Evolutionary conservation across 2,329 filamentous ascomycete genomes (phyloP), one percentile per base, ranked within the genome.

Genomic region (Fusarium tanahbumbuense): DNA sequence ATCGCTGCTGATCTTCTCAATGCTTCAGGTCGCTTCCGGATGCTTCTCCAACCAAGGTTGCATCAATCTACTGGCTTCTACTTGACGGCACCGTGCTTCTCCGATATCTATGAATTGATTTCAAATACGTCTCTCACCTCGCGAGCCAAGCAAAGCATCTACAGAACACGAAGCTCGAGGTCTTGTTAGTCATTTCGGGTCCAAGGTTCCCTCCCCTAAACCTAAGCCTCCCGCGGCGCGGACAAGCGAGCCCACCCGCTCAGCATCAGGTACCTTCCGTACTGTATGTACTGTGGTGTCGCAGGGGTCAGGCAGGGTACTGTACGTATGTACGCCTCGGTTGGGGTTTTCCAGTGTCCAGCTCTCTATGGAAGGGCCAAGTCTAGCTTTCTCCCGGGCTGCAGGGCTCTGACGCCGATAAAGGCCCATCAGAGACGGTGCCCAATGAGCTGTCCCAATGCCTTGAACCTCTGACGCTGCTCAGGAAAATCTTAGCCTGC

Each of bases 381-480:
- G 59, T 60, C 67, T 49, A 70, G 53, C 50, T 70, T 49, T 46
- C 50, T 47, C 34, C 52, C 45, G 46, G 44, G 49, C 60, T 53
- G 46, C 68, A 68, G 64, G 68, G 68, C 56, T 68, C 64, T 55
- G 48, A 61, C 68, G 56, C 68, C 56, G 45, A 65, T 55, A 70
- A 54, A n/a, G 57, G 37, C 37, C 67, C 62, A 67, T 64, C 55
- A 32, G 52, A 32, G 27, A 22, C 41, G 55, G 55, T 56, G 50
- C 68, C 68, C 68, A 71, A 71, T 71, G 54, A 47, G 41, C 40
- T 66, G 53, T 59, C 56, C 44, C 70, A 73, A 75, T 75, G 62
- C 60, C 50, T 59, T 45, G n/a, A 4, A 56, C 55, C 50, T 60
- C 54, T 64, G 55, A 60, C 64, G 67, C 64, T 64, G 60, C 45